Base-by-base conservation (phyloP, 192 early-diverging fungal species). In the Linderina pennispora region DNA sequence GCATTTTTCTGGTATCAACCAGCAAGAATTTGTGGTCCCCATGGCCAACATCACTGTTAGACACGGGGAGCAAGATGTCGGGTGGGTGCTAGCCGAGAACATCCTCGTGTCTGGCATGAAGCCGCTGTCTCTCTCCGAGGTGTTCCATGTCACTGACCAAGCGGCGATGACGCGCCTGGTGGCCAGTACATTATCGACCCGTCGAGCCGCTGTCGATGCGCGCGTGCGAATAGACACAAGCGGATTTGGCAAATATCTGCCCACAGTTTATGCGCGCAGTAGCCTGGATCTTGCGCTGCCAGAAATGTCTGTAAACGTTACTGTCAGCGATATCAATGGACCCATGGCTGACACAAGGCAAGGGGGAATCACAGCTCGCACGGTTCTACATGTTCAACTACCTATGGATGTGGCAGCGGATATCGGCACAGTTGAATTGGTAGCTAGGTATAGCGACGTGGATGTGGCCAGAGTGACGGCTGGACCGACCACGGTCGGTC, bases 241-340 rank as follows among this genome's bases (percentile, higher is more conserved):
- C 23, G 57, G 64, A 4, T 54, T 67, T 54, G 64, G 64, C 8
- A 54, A 35, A 17, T 50, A 47, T 24, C 35, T 67, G 31, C 64
- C 64, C 2, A 47, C 31, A 8, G 45, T 53, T 11, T 15, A 15
- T 40, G 35, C 46, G 11, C 56, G 39, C 31, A 51, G 53, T 22
- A 49, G 45, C 8, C 17, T 67, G 2, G 26, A 42, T 17, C 6
- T 67, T 24, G 45, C 33, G 19, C 36, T 67, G 39, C 64, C 64
- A 7, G 34, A 39, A 3, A 18, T 31, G 17, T 33, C 34, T 11
- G 34, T 41, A 8, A 51, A 50, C 36, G 34, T 33, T 18, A 55
- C 64, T 19, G 22, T 55, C 16, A 18, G 38, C 18, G 52, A 37
- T 13, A 22, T 60, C 7, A 42, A 18, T 21, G 64, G 64, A 1